Evolutionary conservation across 495 filamentous ascomycete genomes (phyloP).

Genomic region (Penicillium macrosclerotiorum): DNA sequence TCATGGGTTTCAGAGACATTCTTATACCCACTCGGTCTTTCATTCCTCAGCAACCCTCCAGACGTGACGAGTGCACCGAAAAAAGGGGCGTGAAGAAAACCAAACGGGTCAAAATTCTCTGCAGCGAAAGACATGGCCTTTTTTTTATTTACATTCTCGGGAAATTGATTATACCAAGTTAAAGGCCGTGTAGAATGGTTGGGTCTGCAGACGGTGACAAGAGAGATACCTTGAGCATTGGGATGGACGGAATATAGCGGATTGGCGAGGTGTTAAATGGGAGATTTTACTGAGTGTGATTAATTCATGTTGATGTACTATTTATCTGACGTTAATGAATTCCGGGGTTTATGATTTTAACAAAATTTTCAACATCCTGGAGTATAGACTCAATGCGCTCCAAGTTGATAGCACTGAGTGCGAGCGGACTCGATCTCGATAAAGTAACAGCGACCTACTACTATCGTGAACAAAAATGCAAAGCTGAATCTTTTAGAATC

Average conservation of each 20-base stretch:
- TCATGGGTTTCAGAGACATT: not conserved
- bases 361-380: not conserved
- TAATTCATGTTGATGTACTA: conserved; percentile 1
- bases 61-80: too few species aligned
- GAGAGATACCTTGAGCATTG: not conserved
- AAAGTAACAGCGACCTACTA: not conserved
- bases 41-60: too few species aligned
- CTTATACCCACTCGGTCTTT: not conserved
- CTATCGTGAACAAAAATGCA: not conserved
- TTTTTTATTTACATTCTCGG: conserved; percentile 6
- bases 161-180: not conserved
- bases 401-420: too few species aligned
- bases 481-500: too few species aligned
- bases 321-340: conserved; percentile 4
- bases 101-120: not conserved
- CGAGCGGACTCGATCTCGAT: too few species aligned
- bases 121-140: conserved; percentile 3
- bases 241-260: not conserved
- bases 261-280: not conserved
- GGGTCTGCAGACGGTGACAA: not conserved
- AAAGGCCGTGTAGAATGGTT: conserved; percentile 1
- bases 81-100: not conserved
- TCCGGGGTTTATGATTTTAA: not conserved
- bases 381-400: too few species aligned
- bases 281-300: not conserved